Conservation (phyloP, 495 filamentous ascomycete species). For the Penicillium bovifimosum region DNA sequence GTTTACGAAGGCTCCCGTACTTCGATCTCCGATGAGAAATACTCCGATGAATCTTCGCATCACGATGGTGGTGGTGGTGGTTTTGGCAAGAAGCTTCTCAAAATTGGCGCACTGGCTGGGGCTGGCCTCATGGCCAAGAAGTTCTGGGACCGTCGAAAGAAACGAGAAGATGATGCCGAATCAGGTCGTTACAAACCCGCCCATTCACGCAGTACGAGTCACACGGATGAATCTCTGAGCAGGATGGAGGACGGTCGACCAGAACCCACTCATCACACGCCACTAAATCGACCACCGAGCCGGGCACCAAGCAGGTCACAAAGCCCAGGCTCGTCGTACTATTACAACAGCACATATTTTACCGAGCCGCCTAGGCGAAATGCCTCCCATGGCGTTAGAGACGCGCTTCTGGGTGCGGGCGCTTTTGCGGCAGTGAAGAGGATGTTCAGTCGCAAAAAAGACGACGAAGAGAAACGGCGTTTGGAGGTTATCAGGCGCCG, state of each 20-base stretch:
- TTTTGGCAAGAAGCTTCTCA: constrained; percentile 60
- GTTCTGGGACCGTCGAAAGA: constrained; percentile 54
- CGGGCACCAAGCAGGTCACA: constrained; percentile 37
- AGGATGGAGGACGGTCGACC: constrained; percentile 40
- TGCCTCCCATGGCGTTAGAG: constrained; percentile 48
- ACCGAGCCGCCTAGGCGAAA: constrained; percentile 31
- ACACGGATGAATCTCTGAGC: constrained; percentile 40
- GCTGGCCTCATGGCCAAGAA: constrained; percentile 60
- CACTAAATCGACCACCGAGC: constrained; percentile 39
- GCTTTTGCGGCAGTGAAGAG: constrained; percentile 58
- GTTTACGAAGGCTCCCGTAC: constrained; percentile 40
- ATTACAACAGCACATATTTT: constrained; percentile 41
- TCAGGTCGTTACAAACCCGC: constrained; percentile 43
- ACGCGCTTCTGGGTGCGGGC: constrained; percentile 61
- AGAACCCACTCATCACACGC: constrained; percentile 35
- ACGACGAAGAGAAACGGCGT: constrained; percentile 59
- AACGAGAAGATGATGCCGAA: constrained; percentile 54
- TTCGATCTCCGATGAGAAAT: constrained; percentile 59
- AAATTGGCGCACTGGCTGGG: constrained; percentile 61
- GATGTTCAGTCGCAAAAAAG: constrained; percentile 54
- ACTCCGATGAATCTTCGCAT: constrained; percentile 42
- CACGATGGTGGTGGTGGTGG: constrained; percentile 35
- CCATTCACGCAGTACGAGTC: constrained; percentile 37
- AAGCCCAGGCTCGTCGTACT: constrained; percentile 41
- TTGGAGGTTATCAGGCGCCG: constrained; percentile 52